Conservation (phyloP, 1,139 yeast genomes). For the Lodderomyces elongisporus region DNA sequence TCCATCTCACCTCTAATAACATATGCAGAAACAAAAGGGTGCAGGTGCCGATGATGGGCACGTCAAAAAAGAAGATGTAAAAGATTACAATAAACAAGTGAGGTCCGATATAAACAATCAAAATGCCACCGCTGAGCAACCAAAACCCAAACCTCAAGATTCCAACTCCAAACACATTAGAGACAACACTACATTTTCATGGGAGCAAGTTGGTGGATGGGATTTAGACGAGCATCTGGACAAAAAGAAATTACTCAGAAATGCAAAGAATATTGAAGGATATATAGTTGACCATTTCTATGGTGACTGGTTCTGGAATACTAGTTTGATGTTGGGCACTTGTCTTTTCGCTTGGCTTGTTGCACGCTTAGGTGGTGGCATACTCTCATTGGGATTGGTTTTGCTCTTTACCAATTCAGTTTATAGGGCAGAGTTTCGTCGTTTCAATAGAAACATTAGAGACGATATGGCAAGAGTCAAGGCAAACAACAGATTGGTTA, state of each 20-base stretch:
- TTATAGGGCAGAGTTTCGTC: slow-evolving; percentile 63
- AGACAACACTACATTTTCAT: slow-evolving; percentile 33
- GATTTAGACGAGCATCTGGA: slow-evolving; percentile 19
- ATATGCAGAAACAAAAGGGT: too few relatives aligned
- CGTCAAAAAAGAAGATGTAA: slow-evolving; percentile 28
- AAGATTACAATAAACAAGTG: slow-evolving; percentile 25
- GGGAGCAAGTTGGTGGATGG: slow-evolving; percentile 44
- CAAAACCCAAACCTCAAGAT: slow-evolving; percentile 7
- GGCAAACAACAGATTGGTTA: slow-evolving; percentile 56
- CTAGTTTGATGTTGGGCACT: slow-evolving; percentile 58
- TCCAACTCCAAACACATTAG: slow-evolving; percentile 19
- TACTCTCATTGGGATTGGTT: slow-evolving; percentile 53
- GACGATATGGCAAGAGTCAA: slow-evolving; percentile 67
- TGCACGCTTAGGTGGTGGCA: slow-evolving; percentile 54
- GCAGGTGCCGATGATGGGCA: too few relatives aligned
- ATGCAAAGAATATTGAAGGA: slow-evolving; percentile 38
- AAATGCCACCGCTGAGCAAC: slow-evolving; percentile 4
- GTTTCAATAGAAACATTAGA: slow-evolving; percentile 66
- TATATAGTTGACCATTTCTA: slow-evolving; percentile 64
- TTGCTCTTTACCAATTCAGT: slow-evolving; percentile 59
- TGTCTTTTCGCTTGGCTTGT: slow-evolving; percentile 67
- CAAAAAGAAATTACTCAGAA: slow-evolving; percentile 23
- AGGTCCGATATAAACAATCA: slow-evolving; percentile 15
- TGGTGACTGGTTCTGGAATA: slow-evolving; percentile 71
- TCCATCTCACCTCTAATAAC: too few relatives aligned